Conservation (phyloP, 1,284 basidiomycete genomes). For the Puccinia horiana region DNA sequence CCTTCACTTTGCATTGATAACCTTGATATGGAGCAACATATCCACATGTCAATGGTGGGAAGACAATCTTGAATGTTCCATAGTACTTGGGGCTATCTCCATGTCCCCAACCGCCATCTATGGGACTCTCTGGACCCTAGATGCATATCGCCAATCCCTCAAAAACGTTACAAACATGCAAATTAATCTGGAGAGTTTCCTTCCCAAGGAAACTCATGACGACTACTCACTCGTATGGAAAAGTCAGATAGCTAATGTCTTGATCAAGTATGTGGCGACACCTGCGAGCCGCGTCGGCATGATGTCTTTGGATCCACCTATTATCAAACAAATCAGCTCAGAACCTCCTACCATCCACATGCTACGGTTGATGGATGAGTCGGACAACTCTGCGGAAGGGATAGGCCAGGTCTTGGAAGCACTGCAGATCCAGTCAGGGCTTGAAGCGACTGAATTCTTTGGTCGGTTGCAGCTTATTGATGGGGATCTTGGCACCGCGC, state of each 20-base stretch:
- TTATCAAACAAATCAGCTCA: background rate
- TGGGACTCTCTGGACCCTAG: background rate
- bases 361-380: background rate
- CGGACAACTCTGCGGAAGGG: background rate
- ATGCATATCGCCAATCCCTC: background rate
- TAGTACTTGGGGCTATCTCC: background rate
- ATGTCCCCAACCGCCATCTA: background rate
- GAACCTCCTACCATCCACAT: background rate
- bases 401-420: background rate
- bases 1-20: background rate
- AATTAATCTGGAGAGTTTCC: background rate
- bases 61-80: background rate
- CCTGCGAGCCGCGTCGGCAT: background rate
- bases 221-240: background rate
- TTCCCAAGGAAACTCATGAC: background rate
- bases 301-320: background rate
- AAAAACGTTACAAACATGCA: background rate
- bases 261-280: background rate
- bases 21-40: background rate
- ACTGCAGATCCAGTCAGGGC: background rate
- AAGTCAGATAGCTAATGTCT: background rate
- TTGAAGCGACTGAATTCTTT: background rate
- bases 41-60: background rate
- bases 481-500: background rate
- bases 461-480: background rate